Conservation (phyloP, 2,329 filamentous ascomycete genomes). For the Epichloe sibirici region DNA sequence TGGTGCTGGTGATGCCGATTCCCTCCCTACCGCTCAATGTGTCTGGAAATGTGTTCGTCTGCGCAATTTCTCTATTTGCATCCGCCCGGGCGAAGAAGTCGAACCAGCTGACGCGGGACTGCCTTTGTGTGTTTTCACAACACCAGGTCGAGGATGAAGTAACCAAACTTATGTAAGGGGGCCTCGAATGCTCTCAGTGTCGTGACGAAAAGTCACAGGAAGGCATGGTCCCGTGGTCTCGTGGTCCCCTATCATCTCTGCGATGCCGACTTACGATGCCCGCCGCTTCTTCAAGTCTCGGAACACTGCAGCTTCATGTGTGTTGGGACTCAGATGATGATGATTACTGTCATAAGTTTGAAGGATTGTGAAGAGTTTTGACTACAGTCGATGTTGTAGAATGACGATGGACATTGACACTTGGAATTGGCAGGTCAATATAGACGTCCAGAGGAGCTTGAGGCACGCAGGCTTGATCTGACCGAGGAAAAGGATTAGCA, state of each 20-base stretch:
- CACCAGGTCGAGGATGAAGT: conserved; percentile 74
- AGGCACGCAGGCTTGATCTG: conserved; percentile 18
- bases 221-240: not conserved
- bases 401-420: conserved; percentile 20
- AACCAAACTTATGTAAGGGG: conserved; percentile 71
- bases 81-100: conserved; percentile 8
- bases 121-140: conserved; percentile 21
- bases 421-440: conserved; percentile 16
- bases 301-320: not conserved
- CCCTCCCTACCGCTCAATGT: not conserved
- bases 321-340: not conserved
- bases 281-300: not conserved
- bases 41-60: not conserved
- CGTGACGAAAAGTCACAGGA: not conserved
- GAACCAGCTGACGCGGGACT: conserved; percentile 18
- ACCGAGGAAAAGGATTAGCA: conserved; percentile 3
- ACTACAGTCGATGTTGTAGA: conserved; percentile 2
- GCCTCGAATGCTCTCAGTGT: not conserved
- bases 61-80: not conserved
- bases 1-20: not conserved
- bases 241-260: not conserved
- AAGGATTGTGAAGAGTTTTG: not conserved
- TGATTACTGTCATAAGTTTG: not conserved
- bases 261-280: conserved; percentile 1
- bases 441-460: conserved; percentile 16